A percentile compares a stretch with the other conserved stretches of the same genome.
These are phyloP conservation scores for Talaromyces sp. DNA, from an alignment of 2,329 filamentous ascomycete genomes.

Conservation along the genomic window DNA sequence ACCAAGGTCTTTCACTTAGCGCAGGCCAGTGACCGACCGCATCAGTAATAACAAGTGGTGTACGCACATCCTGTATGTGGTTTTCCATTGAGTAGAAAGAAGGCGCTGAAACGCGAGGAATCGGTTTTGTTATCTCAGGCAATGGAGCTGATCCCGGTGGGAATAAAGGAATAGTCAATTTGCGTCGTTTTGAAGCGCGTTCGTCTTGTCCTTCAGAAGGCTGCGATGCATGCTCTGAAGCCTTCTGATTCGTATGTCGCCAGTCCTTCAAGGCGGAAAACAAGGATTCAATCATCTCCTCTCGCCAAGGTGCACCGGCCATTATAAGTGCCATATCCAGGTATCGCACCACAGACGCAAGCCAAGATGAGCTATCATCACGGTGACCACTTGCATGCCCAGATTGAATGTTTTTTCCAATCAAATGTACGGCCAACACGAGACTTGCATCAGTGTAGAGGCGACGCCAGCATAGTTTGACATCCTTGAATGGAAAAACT, in stretches of 20 bases:
- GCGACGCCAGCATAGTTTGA: conserved; percentile 55
- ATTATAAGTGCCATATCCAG: conserved; percentile 77
- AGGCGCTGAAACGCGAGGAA: conserved; percentile 44
- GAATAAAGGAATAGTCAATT: conserved; percentile 32
- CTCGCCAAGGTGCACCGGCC: conserved; percentile 62
- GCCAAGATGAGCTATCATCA: conserved; percentile 35
- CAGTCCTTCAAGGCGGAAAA: conserved; percentile 32
- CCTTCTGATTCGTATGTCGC: conserved; percentile 13
- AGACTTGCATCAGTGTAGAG: conserved; percentile 58
- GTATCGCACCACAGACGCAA: conserved; percentile 59
- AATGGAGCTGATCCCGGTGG: conserved; percentile 31
- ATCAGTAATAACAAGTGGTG: conserved; percentile 67
- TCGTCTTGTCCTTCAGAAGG: not conserved
- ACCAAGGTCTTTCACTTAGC: conserved; percentile 65
- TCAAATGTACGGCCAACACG: conserved; percentile 40
- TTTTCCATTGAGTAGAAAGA: conserved; percentile 60
- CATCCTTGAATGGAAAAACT: conserved; percentile 56
- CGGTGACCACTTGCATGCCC: conserved; percentile 1
- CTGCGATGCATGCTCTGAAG: not conserved
- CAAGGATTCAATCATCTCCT: conserved; percentile 40
- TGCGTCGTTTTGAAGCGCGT: conserved; percentile 31
- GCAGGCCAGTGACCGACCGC: conserved; percentile 74
- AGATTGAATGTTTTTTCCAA: conserved; percentile 26
- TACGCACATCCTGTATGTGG: conserved; percentile 51
- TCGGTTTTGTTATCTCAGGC: conserved; percentile 35